These are phyloP conservation scores for Sordariomycetes sp. DNA, from an alignment of 2,329 filamentous ascomycete species.

Conservation along the genomic window DNA sequence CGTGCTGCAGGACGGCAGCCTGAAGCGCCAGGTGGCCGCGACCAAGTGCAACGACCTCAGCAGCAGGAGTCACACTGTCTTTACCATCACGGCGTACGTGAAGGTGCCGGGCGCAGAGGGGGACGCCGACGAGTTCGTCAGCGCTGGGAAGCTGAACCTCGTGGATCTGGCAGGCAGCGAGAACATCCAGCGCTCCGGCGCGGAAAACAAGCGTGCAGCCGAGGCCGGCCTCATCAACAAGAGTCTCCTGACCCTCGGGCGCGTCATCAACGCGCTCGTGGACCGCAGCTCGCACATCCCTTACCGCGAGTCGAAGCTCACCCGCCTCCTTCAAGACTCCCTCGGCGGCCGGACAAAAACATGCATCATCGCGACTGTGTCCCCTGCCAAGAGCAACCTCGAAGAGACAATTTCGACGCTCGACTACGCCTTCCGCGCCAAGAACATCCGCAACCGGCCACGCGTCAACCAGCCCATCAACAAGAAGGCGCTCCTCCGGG, in stretches of 20 bases:
- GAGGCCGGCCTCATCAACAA: constrained; percentile 98
- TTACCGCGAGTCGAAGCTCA: constrained; percentile 87
- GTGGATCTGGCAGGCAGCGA: constrained; percentile 96
- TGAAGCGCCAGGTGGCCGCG: constrained; percentile 93
- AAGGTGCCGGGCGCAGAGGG: constrained; percentile 71
- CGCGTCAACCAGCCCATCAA: constrained; percentile 86
- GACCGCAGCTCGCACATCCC: constrained; percentile 86
- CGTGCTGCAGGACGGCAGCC: constrained; percentile 75
- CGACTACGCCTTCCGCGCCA: constrained; percentile 94
- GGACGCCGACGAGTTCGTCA: constrained; percentile 70
- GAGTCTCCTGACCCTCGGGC: constrained; percentile 82
- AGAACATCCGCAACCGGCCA: constrained; percentile 97
- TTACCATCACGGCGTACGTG: constrained; percentile 86
- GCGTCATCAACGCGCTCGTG: constrained; percentile 94
- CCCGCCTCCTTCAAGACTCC: constrained; percentile 87
- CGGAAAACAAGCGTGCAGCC: constrained; percentile 92
- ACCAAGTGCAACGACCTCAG: constrained; percentile 99
- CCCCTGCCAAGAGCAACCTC: constrained; percentile 84
- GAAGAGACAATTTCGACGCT: constrained; percentile 97
- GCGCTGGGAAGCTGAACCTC: constrained; percentile 85
- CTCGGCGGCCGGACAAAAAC: constrained; percentile 92
- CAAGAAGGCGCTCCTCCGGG: constrained; percentile 81
- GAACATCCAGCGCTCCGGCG: constrained; percentile 92
- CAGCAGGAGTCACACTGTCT: constrained; percentile 92
- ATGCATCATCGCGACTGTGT: constrained; percentile 95